Base-by-base conservation (phyloP, 805 yeast species). In the Pichia insulana region DNA sequence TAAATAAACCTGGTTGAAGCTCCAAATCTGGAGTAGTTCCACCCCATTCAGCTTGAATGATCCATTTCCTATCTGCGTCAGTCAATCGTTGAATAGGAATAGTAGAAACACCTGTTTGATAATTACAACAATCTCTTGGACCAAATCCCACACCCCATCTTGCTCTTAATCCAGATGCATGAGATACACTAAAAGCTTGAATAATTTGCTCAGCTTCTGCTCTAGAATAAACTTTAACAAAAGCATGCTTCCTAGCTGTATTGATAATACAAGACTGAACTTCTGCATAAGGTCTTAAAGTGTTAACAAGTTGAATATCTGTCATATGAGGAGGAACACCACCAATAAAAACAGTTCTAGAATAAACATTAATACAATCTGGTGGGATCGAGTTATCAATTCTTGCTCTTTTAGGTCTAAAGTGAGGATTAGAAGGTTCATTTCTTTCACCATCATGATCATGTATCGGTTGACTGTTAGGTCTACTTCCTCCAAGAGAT, bases 71-170 rank as follows among this genome's bases (percentile, higher is more conserved):
- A 62, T 92, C 98, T 17, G 97, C 96, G 46, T 92, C 98, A 0
- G 98, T 92, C 52, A 92, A 71, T 54, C 96, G 76, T 45, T 75
- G 76, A 39, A 92, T 66, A 13, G 97, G 96, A 47, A 92, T 87
- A 30, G 88, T 75, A 46, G 95, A 83, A 31, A 81, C 72, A 48
- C 98, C 98, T 44, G 81, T 81, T 57, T 81, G 89, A 63, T 92
- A 92, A 63, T 92, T 94, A 61, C 96, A 86, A 68, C 97, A 90
- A 62, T 92, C 97, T 68, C 98, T 78, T 42, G 98, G 98, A 4
- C 98, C 98, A 57, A 84, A 92, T 1, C 98, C 98, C 48, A 92
- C 97, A 51, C 97, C 98, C 98, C 98, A 92, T 59, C 96, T 75
- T 4, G 94, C 85, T 64, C 97, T 76, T 52, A 92, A 68, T 30